Conservation (phyloP, 2,329 filamentous ascomycete genomes). For the Fusarium nurragi region DNA sequence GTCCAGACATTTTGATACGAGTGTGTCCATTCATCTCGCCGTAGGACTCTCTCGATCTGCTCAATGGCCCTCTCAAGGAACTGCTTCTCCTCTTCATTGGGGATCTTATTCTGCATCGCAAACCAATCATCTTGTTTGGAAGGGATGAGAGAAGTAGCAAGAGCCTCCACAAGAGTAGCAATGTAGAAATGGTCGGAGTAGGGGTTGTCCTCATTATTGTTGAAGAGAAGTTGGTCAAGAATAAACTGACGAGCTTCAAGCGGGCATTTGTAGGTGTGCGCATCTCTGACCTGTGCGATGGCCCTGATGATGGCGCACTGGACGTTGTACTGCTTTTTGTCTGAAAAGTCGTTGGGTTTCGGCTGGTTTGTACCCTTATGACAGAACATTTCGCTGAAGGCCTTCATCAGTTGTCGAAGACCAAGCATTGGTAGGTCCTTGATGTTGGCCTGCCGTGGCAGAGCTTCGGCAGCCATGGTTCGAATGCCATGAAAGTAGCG, state of each 20-base stretch:
- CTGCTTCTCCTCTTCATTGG: constrained; percentile 56
- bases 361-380: constrained; percentile 80
- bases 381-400: constrained; percentile 90
- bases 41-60: constrained; percentile 72
- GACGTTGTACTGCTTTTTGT: constrained; percentile 85
- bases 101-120: constrained; percentile 56
- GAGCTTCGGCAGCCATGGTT: constrained; percentile 80
- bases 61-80: constrained; percentile 65
- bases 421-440: constrained; percentile 78
- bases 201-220: constrained; percentile 91
- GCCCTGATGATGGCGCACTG: constrained; percentile 85
- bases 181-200: constrained; percentile 93
- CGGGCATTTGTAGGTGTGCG: constrained; percentile 76
- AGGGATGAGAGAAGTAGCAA: constrained; percentile 68
- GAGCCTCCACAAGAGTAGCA: constrained; percentile 74
- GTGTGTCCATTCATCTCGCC: constrained; percentile 74
- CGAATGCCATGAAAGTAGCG: constrained; percentile 96
- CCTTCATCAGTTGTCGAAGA: constrained; percentile 82
- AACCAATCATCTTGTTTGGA: constrained; percentile 57
- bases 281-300: constrained; percentile 80
- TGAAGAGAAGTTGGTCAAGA: constrained; percentile 88
- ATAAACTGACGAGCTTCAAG: constrained; percentile 83
- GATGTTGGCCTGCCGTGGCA: constrained; percentile 78
- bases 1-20: constrained; percentile 76
- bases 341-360: constrained; percentile 88